phyloP scores from a whole-genome alignment of 176 grass and related monocot species.

The Rhynchospora pubera region DNA sequence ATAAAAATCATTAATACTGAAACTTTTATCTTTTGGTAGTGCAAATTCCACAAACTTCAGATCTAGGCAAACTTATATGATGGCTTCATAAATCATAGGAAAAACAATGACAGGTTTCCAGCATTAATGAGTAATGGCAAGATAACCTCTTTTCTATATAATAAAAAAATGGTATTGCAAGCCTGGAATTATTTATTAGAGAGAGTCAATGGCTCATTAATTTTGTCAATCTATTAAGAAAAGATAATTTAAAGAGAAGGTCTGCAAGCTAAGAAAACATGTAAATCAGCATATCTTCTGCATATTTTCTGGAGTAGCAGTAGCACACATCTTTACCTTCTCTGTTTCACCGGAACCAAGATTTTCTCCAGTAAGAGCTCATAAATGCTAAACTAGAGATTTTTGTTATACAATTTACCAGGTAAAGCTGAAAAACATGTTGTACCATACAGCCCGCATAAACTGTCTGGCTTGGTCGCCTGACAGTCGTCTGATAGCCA shows the following conservation, averaged over 20 bases:
- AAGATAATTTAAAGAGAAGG: too few species aligned
- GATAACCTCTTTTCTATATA: too few species aligned
- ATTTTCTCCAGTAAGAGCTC: background rate
- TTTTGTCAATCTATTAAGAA: too few species aligned
- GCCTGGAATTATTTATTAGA: too few species aligned
- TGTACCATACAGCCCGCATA: slow-evolving; percentile 86
- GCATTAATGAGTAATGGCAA: background rate
- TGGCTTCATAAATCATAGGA: background rate
- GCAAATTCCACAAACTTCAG: background rate
- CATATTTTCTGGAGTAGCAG: too few species aligned
- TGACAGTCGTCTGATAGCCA: slow-evolving; percentile 67
- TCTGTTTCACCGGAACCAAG: background rate
- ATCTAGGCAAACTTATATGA: background rate
- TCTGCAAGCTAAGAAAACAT: too few species aligned
- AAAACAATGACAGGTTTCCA: background rate
- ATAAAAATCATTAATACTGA: background rate
- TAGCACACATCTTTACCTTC: too few species aligned
- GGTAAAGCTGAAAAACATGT: slow-evolving; percentile 96
- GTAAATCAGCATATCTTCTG: too few species aligned
- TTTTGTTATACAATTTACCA: slow-evolving; percentile 20
- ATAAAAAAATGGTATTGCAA: too few species aligned
- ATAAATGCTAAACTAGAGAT: background rate
- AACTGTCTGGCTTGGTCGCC: slow-evolving; percentile 91
- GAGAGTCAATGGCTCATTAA: too few species aligned
- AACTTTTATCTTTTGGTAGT: background rate